Evolutionary conservation across 2,329 filamentous ascomycete genomes (phyloP).

Genomic region (Madurella mycetomatis): DNA sequence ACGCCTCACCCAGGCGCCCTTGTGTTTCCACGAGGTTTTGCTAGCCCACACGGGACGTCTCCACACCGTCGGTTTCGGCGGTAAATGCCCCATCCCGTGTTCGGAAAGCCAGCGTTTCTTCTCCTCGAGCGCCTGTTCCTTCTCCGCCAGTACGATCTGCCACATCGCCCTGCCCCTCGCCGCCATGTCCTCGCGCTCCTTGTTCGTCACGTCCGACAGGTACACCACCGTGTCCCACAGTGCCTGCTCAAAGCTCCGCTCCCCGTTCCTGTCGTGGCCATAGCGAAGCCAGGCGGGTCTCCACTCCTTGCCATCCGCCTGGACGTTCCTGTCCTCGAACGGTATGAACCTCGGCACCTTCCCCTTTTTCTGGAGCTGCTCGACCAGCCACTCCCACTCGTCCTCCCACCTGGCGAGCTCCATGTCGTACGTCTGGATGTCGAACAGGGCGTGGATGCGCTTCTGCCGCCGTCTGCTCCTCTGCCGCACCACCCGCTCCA

Average conservation of each 20-base stretch:
- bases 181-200: conserved; percentile 35
- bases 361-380: conserved; percentile 32
- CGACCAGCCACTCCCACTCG: conserved; percentile 43
- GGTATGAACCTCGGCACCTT: conserved; percentile 33
- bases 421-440: conserved; percentile 37
- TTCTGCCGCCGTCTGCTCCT: conserved; percentile 43
- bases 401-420: conserved; percentile 40
- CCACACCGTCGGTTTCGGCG: conserved; percentile 9
- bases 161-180: conserved; percentile 40
- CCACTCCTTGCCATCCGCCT: too few species aligned
- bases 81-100: conserved; percentile 22
- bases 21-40: too few species aligned
- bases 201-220: conserved; percentile 22
- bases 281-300: too few species aligned
- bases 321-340: conserved; percentile 6
- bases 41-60: neutral
- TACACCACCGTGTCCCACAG: conserved; percentile 9
- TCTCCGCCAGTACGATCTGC: conserved; percentile 39
- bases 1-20: neutral
- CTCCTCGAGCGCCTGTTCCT: conserved; percentile 30
- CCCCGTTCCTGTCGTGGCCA: neutral
- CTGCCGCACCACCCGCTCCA: conserved; percentile 55
- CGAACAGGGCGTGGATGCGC: conserved; percentile 35
- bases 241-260: conserved; percentile 28
- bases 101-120: conserved; percentile 24